Base-by-base conservation (phyloP, 2,329 filamentous ascomycete genomes). In the Colletotrichum zoysiae region DNA sequence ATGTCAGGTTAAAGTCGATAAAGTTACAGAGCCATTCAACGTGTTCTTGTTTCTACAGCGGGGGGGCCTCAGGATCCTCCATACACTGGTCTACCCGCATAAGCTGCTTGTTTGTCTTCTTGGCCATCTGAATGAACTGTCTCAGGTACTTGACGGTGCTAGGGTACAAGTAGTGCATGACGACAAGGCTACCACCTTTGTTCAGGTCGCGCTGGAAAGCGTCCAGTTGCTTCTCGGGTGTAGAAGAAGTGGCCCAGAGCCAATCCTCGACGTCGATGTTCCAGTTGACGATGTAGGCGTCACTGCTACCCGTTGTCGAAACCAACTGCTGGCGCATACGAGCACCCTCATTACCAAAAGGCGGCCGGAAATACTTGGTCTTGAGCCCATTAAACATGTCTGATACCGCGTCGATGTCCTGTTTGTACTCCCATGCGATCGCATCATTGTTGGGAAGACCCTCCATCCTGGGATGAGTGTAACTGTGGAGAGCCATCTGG, bases 201-300 rank as follows among this genome's bases (percentile, higher is more conserved):
- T 84, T 82, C 7, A 93, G 84, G 77, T 91, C 89, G 8, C 87
- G 84, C 78, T 89, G 85, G 81, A 93, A 93, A n/a, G 90, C 89
- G 5, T 88, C 88, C 18, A 92, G 81, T 81, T 93, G 91, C 76
- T 90, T 89, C 82, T 92, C 87, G 1, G 91, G 91, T 1, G 90
- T 92, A 42, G 81, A 76, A 0, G 84, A 86, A 77, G 86, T 81
- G 0, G 89, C 90, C 89, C 90, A 93, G 23, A 91, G 77, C 89
- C 90, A 93, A 78, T 93, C 91, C 82, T 93, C 89, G 30, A 92
- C 88, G 75, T 93, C 91, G 56, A 93, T 88, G 76, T 86, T 90
- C 91, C 91, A 93, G 78, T 89, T 89, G 63, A 92, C 86, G 57
- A 92, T 87, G 74, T 88, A 87, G 1, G 89, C 85, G 20, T 87